Percentiles rank a stretch among this genome's conserved stretches.
phyloP scores from a whole-genome alignment of 2,329 filamentous ascomycete species.

The Septoria petroselini region DNA sequence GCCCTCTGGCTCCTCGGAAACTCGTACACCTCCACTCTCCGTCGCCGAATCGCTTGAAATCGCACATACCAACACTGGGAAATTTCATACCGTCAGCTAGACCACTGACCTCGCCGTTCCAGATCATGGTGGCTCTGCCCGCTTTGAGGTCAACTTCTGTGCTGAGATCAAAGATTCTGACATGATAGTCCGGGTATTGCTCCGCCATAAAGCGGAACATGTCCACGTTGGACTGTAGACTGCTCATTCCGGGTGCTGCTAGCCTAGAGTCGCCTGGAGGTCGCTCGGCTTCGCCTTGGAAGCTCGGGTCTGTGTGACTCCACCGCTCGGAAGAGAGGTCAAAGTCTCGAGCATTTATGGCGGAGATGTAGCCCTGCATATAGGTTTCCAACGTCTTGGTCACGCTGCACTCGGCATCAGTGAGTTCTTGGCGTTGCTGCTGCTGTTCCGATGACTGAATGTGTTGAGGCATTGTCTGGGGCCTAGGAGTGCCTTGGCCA shows the following conservation, averaged over 20 bases:
- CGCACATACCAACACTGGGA: conserved; percentile 12
- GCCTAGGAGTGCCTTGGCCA: too few relatives aligned
- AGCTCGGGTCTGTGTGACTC: not conserved
- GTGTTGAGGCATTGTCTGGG: too few relatives aligned
- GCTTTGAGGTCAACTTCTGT: conserved; percentile 10
- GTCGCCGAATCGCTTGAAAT: conserved; percentile 7
- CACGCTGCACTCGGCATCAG: not conserved
- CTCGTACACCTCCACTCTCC: conserved; percentile 3
- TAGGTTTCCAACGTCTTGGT: conserved; percentile 1
- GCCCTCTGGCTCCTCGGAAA: conserved; percentile 9
- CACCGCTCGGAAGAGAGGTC: not conserved
- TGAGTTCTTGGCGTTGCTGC: not conserved
- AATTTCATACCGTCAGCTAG: conserved; percentile 6
- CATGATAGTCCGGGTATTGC: conserved; percentile 5
- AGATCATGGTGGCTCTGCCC: conserved; percentile 9
- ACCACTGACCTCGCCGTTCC: conserved; percentile 11
- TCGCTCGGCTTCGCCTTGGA: conserved; percentile 1
- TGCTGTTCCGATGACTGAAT: not conserved
- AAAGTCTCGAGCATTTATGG: conserved; percentile 3
- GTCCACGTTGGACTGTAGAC: not conserved
- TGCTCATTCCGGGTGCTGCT: not conserved
- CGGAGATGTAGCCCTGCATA: conserved; percentile 2
- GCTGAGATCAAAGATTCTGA: conserved; percentile 11
- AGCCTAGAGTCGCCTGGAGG: conserved; percentile 1
- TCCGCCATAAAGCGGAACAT: conserved; percentile 8